These are phyloP conservation scores for Hibiscus syriacus DNA, from an alignment of 345 rosid genomes.

Conservation along the genomic window DNA sequence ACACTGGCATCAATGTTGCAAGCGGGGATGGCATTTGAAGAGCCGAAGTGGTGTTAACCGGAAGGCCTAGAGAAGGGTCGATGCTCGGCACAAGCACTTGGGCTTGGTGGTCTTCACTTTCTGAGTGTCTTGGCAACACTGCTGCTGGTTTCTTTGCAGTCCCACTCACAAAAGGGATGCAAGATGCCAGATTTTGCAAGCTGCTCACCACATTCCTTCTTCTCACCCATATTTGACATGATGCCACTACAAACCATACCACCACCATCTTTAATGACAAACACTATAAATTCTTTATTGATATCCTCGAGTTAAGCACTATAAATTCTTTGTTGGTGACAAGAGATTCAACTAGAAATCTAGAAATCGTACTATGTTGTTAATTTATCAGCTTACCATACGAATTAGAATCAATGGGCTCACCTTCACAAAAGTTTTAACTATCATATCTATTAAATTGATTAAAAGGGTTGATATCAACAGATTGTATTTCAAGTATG, in stretches of 20 bases:
- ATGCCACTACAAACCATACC: constrained; percentile 8
- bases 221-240: constrained; percentile 18
- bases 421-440: background rate
- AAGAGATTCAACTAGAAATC: too few relatives aligned
- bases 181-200: constrained; percentile 28
- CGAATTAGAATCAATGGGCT: background rate
- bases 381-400: background rate
- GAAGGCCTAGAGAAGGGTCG: constrained; percentile 39
- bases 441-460: too few relatives aligned
- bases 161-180: constrained; percentile 43
- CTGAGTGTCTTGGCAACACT: constrained; percentile 31
- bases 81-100: constrained; percentile 36
- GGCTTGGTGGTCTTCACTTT: constrained; percentile 31
- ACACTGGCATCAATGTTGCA: constrained; percentile 40
- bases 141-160: constrained; percentile 32
- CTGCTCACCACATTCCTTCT: constrained; percentile 32
- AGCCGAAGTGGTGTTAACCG: constrained; percentile 40
- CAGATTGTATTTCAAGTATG: background rate
- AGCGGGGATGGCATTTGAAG: constrained; percentile 39
- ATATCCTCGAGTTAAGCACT: too few relatives aligned
- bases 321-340: too few relatives aligned
- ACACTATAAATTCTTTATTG: too few relatives aligned
- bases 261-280: constrained; percentile 7
- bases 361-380: background rate
- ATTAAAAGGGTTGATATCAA: background rate